A percentile compares a stretch with the other conserved stretches of the same genome.
These are phyloP conservation scores for Apiospora marii DNA, from an alignment of 2,329 filamentous ascomycete species.

Conservation along the genomic window DNA sequence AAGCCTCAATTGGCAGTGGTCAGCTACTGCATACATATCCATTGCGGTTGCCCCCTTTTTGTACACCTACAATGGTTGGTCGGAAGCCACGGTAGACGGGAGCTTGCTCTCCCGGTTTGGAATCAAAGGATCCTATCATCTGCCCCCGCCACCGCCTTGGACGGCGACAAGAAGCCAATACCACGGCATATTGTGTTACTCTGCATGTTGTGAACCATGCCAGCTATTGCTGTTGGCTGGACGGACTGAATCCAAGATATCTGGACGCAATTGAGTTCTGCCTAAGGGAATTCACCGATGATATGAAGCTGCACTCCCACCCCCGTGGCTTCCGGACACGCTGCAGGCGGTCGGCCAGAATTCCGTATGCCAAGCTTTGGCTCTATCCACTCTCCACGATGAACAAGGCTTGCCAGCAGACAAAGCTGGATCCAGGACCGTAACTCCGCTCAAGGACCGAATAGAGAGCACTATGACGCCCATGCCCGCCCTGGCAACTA, in stretches of 20 bases:
- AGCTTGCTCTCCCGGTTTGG: background rate
- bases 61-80: background rate
- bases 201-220: background rate
- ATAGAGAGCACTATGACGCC: conserved; percentile 14
- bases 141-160: too few species aligned
- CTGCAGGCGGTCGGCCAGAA: conserved; percentile 20
- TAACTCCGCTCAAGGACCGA: conserved; percentile 22
- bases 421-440: conserved; percentile 19
- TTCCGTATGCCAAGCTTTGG: conserved; percentile 21
- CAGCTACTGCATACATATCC: background rate
- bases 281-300: background rate
- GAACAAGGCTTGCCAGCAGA: conserved; percentile 17
- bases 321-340: conserved; percentile 9
- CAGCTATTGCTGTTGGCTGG: background rate
- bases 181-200: background rate
- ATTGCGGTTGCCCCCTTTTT: background rate
- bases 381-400: conserved; percentile 12
- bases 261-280: background rate
- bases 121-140: background rate
- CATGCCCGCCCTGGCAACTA: conserved; percentile 4
- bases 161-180: background rate
- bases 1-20: background rate
- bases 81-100: background rate
- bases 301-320: background rate
- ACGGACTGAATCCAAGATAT: background rate